These are phyloP conservation scores for Citrus sp. DNA, from an alignment of 345 rosid genomes.

Conservation along the genomic window DNA sequence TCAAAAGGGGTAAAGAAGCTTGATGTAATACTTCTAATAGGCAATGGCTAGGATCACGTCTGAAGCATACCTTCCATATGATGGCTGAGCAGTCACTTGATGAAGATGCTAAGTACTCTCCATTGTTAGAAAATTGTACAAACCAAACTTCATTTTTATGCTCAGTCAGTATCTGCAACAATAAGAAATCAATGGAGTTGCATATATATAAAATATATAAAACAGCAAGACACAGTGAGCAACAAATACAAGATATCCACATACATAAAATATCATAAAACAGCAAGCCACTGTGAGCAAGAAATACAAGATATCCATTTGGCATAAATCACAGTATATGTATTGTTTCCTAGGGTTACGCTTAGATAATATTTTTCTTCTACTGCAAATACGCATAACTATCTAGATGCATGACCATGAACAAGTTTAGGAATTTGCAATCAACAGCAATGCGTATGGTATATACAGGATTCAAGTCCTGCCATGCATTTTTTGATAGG, in stretches of 20 bases:
- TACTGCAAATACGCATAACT: background rate
- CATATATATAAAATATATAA: slow-evolving; percentile 2
- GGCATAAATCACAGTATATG: background rate
- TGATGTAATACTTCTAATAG: background rate
- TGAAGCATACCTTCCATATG: slow-evolving; percentile 74
- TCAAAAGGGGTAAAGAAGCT: background rate
- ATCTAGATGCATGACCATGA: slow-evolving; percentile 4
- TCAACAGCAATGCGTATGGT: background rate
- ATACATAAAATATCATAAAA: too few relatives aligned
- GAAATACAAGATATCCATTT: background rate
- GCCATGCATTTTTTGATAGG: background rate
- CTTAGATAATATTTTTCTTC: background rate
- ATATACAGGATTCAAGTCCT: background rate
- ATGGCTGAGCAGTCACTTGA: slow-evolving; percentile 92
- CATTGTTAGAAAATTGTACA: slow-evolving; percentile 79
- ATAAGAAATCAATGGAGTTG: background rate
- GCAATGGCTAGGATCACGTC: background rate
- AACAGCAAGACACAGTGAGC: background rate
- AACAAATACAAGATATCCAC: background rate
- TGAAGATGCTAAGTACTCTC: slow-evolving; percentile 82
- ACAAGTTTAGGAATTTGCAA: background rate
- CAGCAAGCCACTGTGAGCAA: too few relatives aligned
- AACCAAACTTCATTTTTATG: slow-evolving; percentile 94
- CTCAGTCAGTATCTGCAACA: slow-evolving; percentile 69
- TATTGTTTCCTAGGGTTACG: background rate